Evolutionary conservation across 1,139 yeast species (phyloP).

Genomic region (Saccharomyces hybrid): DNA sequence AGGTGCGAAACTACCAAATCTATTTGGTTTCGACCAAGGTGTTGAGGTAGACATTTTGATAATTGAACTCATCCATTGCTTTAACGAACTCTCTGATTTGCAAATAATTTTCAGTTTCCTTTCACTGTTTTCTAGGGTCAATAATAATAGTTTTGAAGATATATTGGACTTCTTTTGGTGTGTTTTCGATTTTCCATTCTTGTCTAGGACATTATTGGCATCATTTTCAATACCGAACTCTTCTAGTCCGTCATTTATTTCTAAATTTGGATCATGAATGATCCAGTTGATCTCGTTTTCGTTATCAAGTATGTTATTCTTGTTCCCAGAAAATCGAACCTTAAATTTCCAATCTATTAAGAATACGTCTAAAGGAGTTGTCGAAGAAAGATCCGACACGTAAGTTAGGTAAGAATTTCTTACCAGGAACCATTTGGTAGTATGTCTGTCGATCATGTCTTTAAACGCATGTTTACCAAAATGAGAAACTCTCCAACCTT

Average conservation of each 20-base stretch:
- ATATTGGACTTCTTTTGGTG: constrained; percentile 16
- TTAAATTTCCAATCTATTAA: constrained; percentile 67
- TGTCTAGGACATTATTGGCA: not conserved
- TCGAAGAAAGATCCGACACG: constrained; percentile 77
- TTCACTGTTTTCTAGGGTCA: constrained; percentile 73
- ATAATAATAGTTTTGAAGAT: constrained; percentile 36
- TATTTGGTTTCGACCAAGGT: constrained; percentile 61
- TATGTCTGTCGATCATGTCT: constrained; percentile 83
- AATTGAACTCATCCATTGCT: constrained; percentile 71
- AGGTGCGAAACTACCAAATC: constrained; percentile 92
- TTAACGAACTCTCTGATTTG: constrained; percentile 60
- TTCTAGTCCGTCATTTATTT: not conserved
- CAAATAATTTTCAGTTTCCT: constrained; percentile 70
- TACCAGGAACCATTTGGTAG: constrained; percentile 85
- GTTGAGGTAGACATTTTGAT: constrained; percentile 60
- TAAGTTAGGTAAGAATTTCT: constrained; percentile 79
- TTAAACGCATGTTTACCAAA: constrained; percentile 69
- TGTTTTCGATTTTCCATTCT: not conserved
- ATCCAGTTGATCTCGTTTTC: constrained; percentile 20
- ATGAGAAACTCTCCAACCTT: constrained; percentile 96
- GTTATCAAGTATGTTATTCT: constrained; percentile 21
- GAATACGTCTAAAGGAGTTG: constrained; percentile 86
- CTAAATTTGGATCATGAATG: not conserved
- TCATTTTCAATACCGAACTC: not conserved
- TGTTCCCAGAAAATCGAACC: constrained; percentile 43